A percentile compares a stretch with the other conserved stretches of the same genome.
These are phyloP conservation scores for Pseudomonodictys pantanalensis DNA, from an alignment of 495 filamentous ascomycete genomes.

Conservation along the genomic window DNA sequence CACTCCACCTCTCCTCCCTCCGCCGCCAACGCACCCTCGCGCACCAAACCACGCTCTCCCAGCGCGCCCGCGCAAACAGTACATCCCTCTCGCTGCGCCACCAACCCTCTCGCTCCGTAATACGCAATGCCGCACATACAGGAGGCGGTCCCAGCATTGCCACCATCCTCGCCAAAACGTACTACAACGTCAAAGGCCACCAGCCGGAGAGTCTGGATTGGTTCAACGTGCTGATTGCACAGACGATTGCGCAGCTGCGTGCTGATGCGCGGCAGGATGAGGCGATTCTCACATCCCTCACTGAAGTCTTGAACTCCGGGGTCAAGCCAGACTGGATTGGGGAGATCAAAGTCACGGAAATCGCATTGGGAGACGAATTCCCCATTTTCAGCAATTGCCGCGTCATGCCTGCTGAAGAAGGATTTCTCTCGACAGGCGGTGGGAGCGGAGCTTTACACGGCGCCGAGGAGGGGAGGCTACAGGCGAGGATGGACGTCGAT, in stretches of 20 bases:
- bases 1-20: conserved; percentile 64
- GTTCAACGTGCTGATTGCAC: conserved; percentile 97
- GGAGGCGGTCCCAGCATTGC: conserved; percentile 61
- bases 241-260: conserved; percentile 93
- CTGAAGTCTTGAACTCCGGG: conserved; percentile 75
- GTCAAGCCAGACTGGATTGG: conserved; percentile 88
- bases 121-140: conserved; percentile 48
- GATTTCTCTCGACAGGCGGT: conserved; percentile 2
- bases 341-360: conserved; percentile 88
- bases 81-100: conserved; percentile 31
- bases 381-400: conserved; percentile 98
- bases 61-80: conserved; percentile 46
- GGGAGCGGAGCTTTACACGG: conserved; percentile 16
- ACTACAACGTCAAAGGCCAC: conserved; percentile 94
- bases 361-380: conserved; percentile 92
- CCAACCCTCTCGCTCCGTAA: conserved; percentile 39
- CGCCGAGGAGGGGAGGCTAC: conserved; percentile 64
- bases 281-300: conserved; percentile 93
- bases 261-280: conserved; percentile 85
- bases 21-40: conserved; percentile 62
- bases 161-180: conserved; percentile 93
- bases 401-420: conserved; percentile 79
- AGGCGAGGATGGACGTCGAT: conserved; percentile 95
- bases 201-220: conserved; percentile 98
- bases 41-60: conserved; percentile 47